phyloP scores from a whole-genome alignment of 2,329 filamentous ascomycete genomes.

The Botryotinia convoluta region DNA sequence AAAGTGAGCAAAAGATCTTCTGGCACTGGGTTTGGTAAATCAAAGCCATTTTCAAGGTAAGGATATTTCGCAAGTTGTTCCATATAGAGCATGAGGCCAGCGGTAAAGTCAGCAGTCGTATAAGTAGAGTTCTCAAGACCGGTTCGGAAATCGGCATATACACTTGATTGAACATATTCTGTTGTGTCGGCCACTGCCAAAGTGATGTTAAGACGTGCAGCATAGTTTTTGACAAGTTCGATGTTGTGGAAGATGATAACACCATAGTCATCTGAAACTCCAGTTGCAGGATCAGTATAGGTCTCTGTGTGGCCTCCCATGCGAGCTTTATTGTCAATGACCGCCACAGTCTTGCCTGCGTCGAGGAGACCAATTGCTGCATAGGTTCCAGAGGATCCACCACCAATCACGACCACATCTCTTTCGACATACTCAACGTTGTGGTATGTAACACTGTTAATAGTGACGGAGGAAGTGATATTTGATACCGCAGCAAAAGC shows the following conservation, averaged over 20 bases:
- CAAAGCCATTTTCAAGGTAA: slow-evolving; percentile 42
- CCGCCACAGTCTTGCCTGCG: slow-evolving; percentile 36
- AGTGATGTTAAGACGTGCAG: slow-evolving; percentile 20
- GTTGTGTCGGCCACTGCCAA: not conserved
- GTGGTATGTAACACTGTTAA: not conserved
- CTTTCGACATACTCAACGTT: not conserved
- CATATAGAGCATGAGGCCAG: slow-evolving; percentile 20
- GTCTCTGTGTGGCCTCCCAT: slow-evolving; percentile 36
- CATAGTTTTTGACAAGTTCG: slow-evolving; percentile 21
- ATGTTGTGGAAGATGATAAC: slow-evolving; percentile 33
- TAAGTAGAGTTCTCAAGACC: slow-evolving; percentile 19
- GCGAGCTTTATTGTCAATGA: slow-evolving; percentile 40
- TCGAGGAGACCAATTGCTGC: slow-evolving; percentile 39
- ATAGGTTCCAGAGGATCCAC: slow-evolving; percentile 41
- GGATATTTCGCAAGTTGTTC: slow-evolving; percentile 38
- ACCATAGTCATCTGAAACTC: slow-evolving; percentile 40
- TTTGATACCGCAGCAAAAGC: not conserved
- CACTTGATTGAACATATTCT: not conserved
- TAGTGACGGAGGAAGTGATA: not conserved
- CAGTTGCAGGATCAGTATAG: slow-evolving; percentile 39
- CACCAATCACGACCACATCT: slow-evolving; percentile 41
- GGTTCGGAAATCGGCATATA: slow-evolving; percentile 22
- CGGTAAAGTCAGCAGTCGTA: slow-evolving; percentile 11
- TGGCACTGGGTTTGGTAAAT: slow-evolving; percentile 36
- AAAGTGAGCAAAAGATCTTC: slow-evolving; percentile 29